Evolutionary conservation across 768 basidiomycete genomes (phyloP).

Genomic region (Gloeophyllum trabeum): DNA sequence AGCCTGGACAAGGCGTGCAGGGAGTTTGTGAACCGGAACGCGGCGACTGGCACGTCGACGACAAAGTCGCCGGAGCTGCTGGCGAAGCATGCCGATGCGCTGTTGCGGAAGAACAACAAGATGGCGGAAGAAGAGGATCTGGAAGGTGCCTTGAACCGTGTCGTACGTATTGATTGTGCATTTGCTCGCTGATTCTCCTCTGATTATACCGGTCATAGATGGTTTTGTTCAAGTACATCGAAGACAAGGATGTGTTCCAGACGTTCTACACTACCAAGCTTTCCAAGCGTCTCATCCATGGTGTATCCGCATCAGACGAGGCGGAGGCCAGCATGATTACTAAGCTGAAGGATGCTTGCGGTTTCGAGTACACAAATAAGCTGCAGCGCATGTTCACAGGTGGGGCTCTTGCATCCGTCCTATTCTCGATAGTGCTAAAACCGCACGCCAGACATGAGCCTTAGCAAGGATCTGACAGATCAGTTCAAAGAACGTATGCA

Average conservation of each 20-base stretch:
- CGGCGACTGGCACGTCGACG: conserved; percentile 73
- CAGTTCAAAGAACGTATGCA: conserved; percentile 92
- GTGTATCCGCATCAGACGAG: conserved; percentile 89
- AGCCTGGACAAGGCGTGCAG: conserved; percentile 91
- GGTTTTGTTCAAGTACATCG: conserved; percentile 95
- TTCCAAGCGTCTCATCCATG: conserved; percentile 85
- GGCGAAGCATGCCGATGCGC: conserved; percentile 83
- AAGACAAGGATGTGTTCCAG: conserved; percentile 98
- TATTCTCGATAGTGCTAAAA: too few species aligned
- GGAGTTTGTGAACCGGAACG: conserved; percentile 91
- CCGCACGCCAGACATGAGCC: conserved; percentile 82
- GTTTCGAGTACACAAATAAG: conserved; percentile 95
- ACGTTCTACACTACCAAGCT: conserved; percentile 94
- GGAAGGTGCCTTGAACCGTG: conserved; percentile 82
- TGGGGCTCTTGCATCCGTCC: conserved; percentile 18
- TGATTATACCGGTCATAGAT: conserved; percentile 45
- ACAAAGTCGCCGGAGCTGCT: conserved; percentile 88
- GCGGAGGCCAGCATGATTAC: conserved; percentile 97
- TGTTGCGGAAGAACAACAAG: conserved; percentile 93
- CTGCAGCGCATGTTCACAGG: conserved; percentile 95
- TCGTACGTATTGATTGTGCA: conserved; percentile 38
- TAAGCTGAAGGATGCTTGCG: conserved; percentile 92
- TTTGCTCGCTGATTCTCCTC: neutral
- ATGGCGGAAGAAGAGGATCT: conserved; percentile 85
- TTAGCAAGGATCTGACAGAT: conserved; percentile 92